phyloP scores from a whole-genome alignment of 352 stramenopile species.

The Globisporangium solare region DNA sequence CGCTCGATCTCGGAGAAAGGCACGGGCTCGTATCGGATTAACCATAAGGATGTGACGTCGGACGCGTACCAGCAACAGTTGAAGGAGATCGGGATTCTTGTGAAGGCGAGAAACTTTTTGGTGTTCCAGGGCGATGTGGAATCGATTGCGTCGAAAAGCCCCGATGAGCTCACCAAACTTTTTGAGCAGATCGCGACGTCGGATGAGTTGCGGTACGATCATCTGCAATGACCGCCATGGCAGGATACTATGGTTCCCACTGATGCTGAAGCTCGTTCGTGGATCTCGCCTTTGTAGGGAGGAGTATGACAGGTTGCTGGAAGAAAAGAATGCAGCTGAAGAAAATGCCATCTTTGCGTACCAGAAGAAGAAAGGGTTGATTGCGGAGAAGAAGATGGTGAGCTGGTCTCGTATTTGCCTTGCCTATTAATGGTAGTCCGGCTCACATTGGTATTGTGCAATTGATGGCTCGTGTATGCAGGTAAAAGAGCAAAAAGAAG shows the following conservation, averaged over 20 bases:
- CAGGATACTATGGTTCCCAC: not conserved
- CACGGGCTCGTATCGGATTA: constrained; percentile 75
- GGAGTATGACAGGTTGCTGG: constrained; percentile 80
- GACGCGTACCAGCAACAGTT: constrained; percentile 94
- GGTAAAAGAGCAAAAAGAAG: constrained; percentile 94
- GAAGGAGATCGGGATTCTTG: constrained; percentile 95
- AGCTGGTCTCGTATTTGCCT: not conserved
- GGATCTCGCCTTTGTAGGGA: constrained; percentile 18
- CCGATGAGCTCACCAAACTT: constrained; percentile 94
- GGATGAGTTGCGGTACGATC: constrained; percentile 63
- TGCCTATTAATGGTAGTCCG: not conserved
- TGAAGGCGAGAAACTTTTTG: constrained; percentile 99
- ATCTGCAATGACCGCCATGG: not conserved
- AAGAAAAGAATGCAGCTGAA: constrained; percentile 92
- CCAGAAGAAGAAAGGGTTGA: constrained; percentile 95
- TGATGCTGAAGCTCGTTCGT: not conserved
- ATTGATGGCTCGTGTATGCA: constrained; percentile 12
- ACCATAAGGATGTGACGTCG: constrained; percentile 76
- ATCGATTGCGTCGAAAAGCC: constrained; percentile 94
- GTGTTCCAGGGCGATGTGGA: constrained; percentile 99
- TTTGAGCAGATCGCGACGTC: constrained; percentile 97
- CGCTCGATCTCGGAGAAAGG: constrained; percentile 92
- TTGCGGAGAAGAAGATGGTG: constrained; percentile 87
- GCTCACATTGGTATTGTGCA: not conserved
- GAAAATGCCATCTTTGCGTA: constrained; percentile 93